Base-by-base conservation (phyloP, 2,329 filamentous ascomycete species). In the Balansia obtecta region DNA sequence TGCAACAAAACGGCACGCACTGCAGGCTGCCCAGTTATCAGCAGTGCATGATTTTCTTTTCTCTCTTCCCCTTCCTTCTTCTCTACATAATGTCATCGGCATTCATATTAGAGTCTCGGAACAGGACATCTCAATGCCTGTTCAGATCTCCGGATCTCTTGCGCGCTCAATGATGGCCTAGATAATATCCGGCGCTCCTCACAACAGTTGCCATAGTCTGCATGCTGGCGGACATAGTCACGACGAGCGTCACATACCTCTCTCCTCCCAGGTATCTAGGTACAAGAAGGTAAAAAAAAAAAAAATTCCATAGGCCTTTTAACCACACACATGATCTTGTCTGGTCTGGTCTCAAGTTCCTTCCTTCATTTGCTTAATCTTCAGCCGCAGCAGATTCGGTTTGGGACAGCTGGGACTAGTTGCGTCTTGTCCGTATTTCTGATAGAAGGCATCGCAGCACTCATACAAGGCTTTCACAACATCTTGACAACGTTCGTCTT, bases 81-180 rank as follows among this genome's bases (percentile, higher is more conserved):
- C 70, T 71, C 74, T 71, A 67, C 69, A 70, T 75, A 91, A 87
- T 88, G 83, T 88, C 81, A 80, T 75, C 66, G 82, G 84, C 88
- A 84, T 86, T 84, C 81, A 86, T 87, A 86, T 91, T 97, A 97
- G 93, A 98, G 93, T 98, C 93, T 94, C 91, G 90, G 86, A 86
- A 82, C 82, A 86, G 82, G 86, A 81, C 69, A 66, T 66, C 60
- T 90, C 87, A 88, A 79, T 97, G 80, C 86, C 88, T 89, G 82
- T 86, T 88, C 86, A 94, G 88, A 80, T 84, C 79, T 82, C 75
- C 71, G 79, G 84, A 75, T 78, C 86, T 90, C 85, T 74, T 74
- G 87, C 90, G 91, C 88, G 93, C 93, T 98, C 89, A 80, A 90
- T 83, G 88, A 89, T 86, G 77, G 86, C 86, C 91, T 85, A 88